Evolutionary conservation across 192 early-diverging fungal species (phyloP), one percentile per base, ranked within the genome.

Genomic region (Dispira simplex): DNA sequence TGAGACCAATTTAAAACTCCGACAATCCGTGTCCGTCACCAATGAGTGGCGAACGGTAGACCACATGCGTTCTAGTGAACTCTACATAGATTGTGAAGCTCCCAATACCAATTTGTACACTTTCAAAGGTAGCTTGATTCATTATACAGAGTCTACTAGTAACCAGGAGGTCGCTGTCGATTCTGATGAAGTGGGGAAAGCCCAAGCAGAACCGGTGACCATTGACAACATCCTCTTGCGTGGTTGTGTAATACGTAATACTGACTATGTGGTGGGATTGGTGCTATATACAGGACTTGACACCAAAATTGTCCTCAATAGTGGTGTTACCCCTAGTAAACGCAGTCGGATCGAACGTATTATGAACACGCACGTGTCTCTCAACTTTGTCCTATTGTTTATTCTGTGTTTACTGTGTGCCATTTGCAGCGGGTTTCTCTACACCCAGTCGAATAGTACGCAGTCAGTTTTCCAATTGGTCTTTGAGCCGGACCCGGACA

Each of bases 241-340:
- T 49, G 94, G 94, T 44, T 95, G 91, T 75, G 80, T 94, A 14
- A 71, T 99, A 43, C 77, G 92, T 21, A 97, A 99, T 76, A 99
- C 97, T 3, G 67, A 81, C 60, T 95, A 89, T 81, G 78, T 85
- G 8, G 89, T 92, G 65, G 92, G 89, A 14, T 74, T 93, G 47
- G 91, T 84, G 0, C 70, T 94, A 18, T 97, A 87, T 70, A 94
- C 93, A 11, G 97, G 97, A 25, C 68, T 79, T 63, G 95, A 99
- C n/a, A 90, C 92, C 21, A 97, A 97, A 72, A 91, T 99, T 53
- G 91, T 95, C 87, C 72, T 95, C 63, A 99, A 99, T 68, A 84
- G 90, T 2, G 92, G 94, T 25, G 80, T 80, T 52, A 96, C 94
- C 0, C 94, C 94, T 12, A 88, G 84, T 46, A 99, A 97, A 71